These are phyloP conservation scores for Schizophyllum amplum DNA, from an alignment of 1,284 basidiomycete species.

Conservation along the genomic window DNA sequence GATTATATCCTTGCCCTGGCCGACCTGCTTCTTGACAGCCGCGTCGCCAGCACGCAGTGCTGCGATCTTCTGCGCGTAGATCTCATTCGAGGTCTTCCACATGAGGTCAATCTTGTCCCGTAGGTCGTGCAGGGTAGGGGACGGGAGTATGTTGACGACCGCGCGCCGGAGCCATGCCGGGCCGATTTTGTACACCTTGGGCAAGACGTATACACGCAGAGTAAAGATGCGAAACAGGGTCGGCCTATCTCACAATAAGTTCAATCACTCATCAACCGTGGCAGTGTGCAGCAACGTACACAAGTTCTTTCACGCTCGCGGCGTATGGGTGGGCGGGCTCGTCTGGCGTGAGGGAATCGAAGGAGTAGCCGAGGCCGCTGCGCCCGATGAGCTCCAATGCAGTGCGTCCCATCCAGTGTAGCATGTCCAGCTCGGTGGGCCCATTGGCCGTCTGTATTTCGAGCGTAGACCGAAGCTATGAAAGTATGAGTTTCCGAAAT, in stretches of 20 bases:
- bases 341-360: conserved; percentile 24
- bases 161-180: conserved; percentile 26
- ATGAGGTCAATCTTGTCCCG: conserved; percentile 31
- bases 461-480: neutral
- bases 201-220: conserved; percentile 8
- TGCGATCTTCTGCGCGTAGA: conserved; percentile 24
- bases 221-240: conserved; percentile 15
- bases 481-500: neutral
- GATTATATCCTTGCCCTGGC: conserved; percentile 36
- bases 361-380: conserved; percentile 28
- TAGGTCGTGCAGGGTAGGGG: conserved; percentile 24
- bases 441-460: conserved; percentile 7
- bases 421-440: conserved; percentile 24
- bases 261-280: too few species aligned
- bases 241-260: neutral
- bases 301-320: conserved; percentile 20
- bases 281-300: too few species aligned
- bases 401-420: conserved; percentile 30
- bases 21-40: conserved; percentile 16
- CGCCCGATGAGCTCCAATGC: conserved; percentile 28
- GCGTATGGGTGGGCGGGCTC: conserved; percentile 20
- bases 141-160: conserved; percentile 28
- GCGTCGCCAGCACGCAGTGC: conserved; percentile 27
- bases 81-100: conserved; percentile 21
- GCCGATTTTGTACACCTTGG: conserved; percentile 20